phyloP scores from a whole-genome alignment of 345 rosid species.

The Atalantia buxifolia region DNA sequence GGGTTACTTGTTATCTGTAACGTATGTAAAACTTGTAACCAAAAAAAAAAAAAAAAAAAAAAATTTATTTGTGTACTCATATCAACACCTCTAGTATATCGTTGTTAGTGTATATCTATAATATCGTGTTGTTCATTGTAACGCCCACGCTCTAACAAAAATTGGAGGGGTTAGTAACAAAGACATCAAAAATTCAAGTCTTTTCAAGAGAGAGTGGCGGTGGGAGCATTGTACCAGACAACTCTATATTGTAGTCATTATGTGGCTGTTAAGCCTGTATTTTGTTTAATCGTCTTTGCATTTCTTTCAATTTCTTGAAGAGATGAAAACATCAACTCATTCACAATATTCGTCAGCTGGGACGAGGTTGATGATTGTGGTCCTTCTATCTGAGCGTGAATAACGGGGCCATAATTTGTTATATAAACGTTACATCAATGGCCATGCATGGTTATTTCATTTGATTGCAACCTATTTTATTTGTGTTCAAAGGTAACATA shows the following conservation, averaged over 20 bases:
- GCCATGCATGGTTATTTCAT: not conserved
- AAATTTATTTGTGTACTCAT: too few species aligned
- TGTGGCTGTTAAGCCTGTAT: not conserved
- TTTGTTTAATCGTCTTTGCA: not conserved
- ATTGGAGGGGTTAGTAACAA: too few species aligned
- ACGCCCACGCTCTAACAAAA: too few species aligned
- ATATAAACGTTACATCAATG: not conserved
- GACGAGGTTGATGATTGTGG: conserved; percentile 25
- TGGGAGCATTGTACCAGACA: too few species aligned
- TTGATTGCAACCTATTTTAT: not conserved
- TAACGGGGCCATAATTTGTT: conserved; percentile 29
- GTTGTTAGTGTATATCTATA: too few species aligned
- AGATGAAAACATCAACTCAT: conserved; percentile 11
- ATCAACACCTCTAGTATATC: too few species aligned
- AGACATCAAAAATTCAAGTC: too few species aligned
- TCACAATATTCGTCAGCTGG: conserved; percentile 13
- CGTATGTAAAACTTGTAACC: not conserved
- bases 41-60: too few species aligned
- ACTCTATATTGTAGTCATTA: not conserved
- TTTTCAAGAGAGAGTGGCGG: too few species aligned
- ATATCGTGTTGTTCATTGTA: too few species aligned
- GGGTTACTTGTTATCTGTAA: not conserved
- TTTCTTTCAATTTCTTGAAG: conserved; percentile 25
- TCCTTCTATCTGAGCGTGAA: conserved; percentile 32
- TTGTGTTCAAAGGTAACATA: not conserved